Conservation (phyloP, 306 rosid genomes). For the Arachis hypogaea region DNA sequence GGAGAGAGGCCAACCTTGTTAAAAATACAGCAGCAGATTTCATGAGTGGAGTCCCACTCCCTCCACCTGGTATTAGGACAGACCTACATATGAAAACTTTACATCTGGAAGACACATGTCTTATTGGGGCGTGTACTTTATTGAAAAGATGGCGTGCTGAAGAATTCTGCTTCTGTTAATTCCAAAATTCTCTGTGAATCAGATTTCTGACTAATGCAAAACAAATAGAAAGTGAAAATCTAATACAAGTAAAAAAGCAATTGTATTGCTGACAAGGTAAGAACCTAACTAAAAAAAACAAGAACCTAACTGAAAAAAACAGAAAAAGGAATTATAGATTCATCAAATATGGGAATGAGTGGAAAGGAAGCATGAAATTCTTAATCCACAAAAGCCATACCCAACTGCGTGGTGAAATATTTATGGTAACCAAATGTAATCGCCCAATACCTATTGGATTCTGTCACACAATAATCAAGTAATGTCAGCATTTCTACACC, state of each 20-base stretch:
- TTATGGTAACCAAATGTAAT: slow-evolving; percentile 57
- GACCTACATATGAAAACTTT: slow-evolving; percentile 74
- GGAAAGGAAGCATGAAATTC: background rate
- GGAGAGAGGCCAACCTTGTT: slow-evolving; percentile 52
- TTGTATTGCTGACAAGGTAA: background rate
- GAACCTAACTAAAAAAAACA: background rate
- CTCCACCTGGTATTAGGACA: slow-evolving; percentile 72
- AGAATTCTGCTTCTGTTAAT: slow-evolving; percentile 63
- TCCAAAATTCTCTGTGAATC: slow-evolving; percentile 35
- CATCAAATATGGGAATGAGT: background rate
- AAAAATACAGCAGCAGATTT: slow-evolving; percentile 74
- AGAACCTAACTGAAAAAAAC: background rate
- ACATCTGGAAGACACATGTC: slow-evolving; percentile 65
- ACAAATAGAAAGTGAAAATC: slow-evolving; percentile 15
- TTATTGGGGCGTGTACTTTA: slow-evolving; percentile 55
- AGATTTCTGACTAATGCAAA: slow-evolving; percentile 30
- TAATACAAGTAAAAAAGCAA: background rate
- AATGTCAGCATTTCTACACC: slow-evolving; percentile 21
- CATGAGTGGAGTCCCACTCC: slow-evolving; percentile 58
- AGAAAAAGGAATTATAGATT: background rate
- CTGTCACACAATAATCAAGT: slow-evolving; percentile 47
- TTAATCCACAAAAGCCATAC: slow-evolving; percentile 54
- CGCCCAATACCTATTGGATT: slow-evolving; percentile 55
- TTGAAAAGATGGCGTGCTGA: slow-evolving; percentile 64
- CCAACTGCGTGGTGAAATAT: slow-evolving; percentile 64